Base-by-base conservation (phyloP, 2,329 filamentous ascomycete species). In the Trichophyton schoenleinii region DNA sequence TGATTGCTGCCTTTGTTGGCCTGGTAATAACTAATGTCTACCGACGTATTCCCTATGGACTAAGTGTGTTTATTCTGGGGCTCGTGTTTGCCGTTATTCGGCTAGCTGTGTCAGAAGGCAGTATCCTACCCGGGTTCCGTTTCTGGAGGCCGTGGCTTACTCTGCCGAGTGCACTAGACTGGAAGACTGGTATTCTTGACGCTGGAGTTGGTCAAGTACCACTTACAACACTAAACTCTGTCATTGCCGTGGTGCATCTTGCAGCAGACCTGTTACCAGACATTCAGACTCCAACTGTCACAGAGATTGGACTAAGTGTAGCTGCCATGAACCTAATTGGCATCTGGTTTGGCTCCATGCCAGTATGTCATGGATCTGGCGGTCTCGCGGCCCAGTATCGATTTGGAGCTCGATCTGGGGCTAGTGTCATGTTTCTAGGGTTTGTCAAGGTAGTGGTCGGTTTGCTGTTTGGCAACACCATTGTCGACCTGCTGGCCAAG, bases 331-430 rank as follows among this genome's bases (percentile, higher is more conserved):
- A 97, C 70, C 77, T 96, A 2, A 72, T 87, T 0, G 87, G 88
- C 15, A 91, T 89, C 68, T 95, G 89, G 88, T 95, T 96, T 68
- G 91, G 91, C 57, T 88, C 87, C 3, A 97, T 96, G 94, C 94
- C 92, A 2, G 85, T 94, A 3, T 97, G 94, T 70, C 94, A 97
- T 71, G 92, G 92, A 3, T 90, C 90, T 0, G 92, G 92, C 1
- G 92, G 92, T 0, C 78, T 97, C 0, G 94, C 94, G 3, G 94
- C 88, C 0, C 92, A 97, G 71, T 89, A 90, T 72, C 85, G 90
- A 3, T 97, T 97, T 67, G 92, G 92, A 0, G 91, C 92, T 3
- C 85, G 92, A 57, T 95, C 89, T 63, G 92, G 92, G 8, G 84
- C 89, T 0, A 91, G 87, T 67, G 81, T 96, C 64, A 83, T 96